Evolutionary conservation across 495 filamentous ascomycete species (phyloP).

Genomic region (Bacidia gigantensis): DNA sequence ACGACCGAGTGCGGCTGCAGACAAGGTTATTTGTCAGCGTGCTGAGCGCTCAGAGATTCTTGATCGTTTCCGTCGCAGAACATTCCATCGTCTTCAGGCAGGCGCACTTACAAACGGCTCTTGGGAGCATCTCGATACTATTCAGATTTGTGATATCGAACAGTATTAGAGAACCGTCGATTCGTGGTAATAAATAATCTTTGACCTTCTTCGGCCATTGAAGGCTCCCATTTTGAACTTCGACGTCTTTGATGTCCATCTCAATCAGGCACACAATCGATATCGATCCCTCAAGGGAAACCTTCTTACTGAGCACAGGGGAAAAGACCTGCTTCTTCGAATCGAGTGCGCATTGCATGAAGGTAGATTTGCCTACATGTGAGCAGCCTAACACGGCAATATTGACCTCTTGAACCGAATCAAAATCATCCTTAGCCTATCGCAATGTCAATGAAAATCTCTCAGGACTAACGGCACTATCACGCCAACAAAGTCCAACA

Average conservation of each 20-base stretch:
- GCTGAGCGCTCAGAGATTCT: too few relatives aligned
- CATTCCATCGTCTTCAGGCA: too few relatives aligned
- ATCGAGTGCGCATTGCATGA: slow-evolving; percentile 68
- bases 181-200: slow-evolving; percentile 49
- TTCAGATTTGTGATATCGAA: slow-evolving; percentile 72
- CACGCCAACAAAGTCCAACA: too few relatives aligned
- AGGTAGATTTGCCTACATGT: slow-evolving; percentile 79
- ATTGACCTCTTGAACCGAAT: slow-evolving; percentile 63
- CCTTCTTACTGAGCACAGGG: slow-evolving; percentile 48
- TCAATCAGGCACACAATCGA: slow-evolving; percentile 77
- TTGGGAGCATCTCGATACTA: slow-evolving; percentile 51
- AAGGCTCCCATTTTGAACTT: slow-evolving; percentile 52
- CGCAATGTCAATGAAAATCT: too few relatives aligned
- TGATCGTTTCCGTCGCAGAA: too few relatives aligned
- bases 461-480: too few relatives aligned
- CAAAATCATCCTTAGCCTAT: too few relatives aligned
- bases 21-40: slow-evolving; percentile 11
- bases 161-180: slow-evolving; percentile 73
- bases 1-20: slow-evolving; percentile 52
- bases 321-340: slow-evolving; percentile 45
- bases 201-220: slow-evolving; percentile 64
- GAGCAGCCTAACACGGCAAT: slow-evolving; percentile 73
- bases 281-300: slow-evolving; percentile 60
- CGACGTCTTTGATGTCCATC: slow-evolving; percentile 51
- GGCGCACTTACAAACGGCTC: slow-evolving; percentile 55